phyloP scores from a whole-genome alignment of 139 green algal species.

The Helicosporidium sp. region DNA sequence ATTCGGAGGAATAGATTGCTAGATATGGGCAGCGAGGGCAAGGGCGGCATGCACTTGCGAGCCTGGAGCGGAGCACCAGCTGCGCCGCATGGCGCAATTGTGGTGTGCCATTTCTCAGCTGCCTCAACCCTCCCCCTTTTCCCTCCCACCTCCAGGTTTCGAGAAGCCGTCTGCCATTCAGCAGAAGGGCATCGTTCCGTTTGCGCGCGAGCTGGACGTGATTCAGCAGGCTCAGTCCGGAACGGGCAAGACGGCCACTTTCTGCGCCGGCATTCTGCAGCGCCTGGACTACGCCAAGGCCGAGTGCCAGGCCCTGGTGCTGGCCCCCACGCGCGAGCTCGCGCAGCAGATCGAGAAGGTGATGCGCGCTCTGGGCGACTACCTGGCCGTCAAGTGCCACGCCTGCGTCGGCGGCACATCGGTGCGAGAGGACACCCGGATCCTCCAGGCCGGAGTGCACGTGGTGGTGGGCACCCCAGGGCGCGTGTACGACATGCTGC shows the following conservation, averaged over 20 bases:
- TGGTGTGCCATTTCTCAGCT: too few species aligned
- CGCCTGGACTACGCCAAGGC: conserved; percentile 83
- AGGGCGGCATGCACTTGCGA: too few species aligned
- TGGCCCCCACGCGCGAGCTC: conserved; percentile 95
- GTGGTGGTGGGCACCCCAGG: conserved; percentile 95
- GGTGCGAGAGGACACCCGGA: conserved; percentile 90
- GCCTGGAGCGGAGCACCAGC: too few species aligned
- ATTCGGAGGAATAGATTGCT: too few species aligned
- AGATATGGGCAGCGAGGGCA: too few species aligned
- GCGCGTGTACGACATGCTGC: conserved; percentile 97
- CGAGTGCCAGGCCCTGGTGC: conserved; percentile 94
- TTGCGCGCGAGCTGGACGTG: conserved; percentile 90
- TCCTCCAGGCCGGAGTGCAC: conserved; percentile 67
- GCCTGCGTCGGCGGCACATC: conserved; percentile 93
- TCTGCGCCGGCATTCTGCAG: conserved; percentile 95
- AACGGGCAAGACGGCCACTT: conserved; percentile 98
- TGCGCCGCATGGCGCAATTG: too few species aligned
- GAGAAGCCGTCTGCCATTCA: conserved; percentile 99
- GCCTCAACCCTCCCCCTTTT: background rate
- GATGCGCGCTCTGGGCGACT: conserved; percentile 92
- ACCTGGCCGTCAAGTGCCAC: conserved; percentile 96
- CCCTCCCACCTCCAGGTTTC: conserved; percentile 69
- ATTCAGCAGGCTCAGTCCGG: conserved; percentile 99
- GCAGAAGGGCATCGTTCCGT: conserved; percentile 97
- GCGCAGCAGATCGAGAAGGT: conserved; percentile 99